A percentile compares a stretch with the other conserved stretches of the same genome.
These are phyloP conservation scores for Solanum sitiens DNA, from an alignment of 257 asterid genomes.

Conservation along the genomic window DNA sequence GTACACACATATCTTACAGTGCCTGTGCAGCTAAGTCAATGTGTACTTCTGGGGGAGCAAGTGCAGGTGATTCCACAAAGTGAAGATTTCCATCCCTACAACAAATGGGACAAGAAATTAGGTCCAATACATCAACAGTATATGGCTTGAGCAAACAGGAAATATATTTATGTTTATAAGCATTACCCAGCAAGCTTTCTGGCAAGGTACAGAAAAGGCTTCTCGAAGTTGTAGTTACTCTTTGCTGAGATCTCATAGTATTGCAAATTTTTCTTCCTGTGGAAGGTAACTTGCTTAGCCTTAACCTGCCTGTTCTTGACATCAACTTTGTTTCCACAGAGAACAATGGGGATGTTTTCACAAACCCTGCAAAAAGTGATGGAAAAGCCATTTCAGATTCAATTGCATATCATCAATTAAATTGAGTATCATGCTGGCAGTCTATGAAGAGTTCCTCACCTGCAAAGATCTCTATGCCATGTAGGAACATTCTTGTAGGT, in stretches of 20 bases:
- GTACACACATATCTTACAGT: conserved; percentile 24
- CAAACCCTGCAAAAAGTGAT: conserved; percentile 35
- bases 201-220: conserved; percentile 81
- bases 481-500: conserved; percentile 90
- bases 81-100: conserved; percentile 57
- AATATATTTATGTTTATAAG: not conserved
- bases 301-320: conserved; percentile 88
- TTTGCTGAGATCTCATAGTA: conserved; percentile 83
- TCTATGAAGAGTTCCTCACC: conserved; percentile 24
- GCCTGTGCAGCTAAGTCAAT: conserved; percentile 71
- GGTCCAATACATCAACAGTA: not conserved
- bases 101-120: not conserved
- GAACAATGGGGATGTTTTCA: conserved; percentile 82
- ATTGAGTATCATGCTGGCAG: not conserved
- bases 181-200: conserved; percentile 85
- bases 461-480: conserved; percentile 95
- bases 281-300: conserved; percentile 89
- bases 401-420: not conserved
- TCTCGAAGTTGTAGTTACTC: conserved; percentile 82
- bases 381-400: not conserved
- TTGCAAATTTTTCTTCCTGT: conserved; percentile 83
- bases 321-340: conserved; percentile 89
- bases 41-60: conserved; percentile 82
- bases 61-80: conserved; percentile 88
- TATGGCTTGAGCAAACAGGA: not conserved